phyloP scores from a whole-genome alignment of 768 basidiomycete species.

The Chalciporus sphaerocephalus region DNA sequence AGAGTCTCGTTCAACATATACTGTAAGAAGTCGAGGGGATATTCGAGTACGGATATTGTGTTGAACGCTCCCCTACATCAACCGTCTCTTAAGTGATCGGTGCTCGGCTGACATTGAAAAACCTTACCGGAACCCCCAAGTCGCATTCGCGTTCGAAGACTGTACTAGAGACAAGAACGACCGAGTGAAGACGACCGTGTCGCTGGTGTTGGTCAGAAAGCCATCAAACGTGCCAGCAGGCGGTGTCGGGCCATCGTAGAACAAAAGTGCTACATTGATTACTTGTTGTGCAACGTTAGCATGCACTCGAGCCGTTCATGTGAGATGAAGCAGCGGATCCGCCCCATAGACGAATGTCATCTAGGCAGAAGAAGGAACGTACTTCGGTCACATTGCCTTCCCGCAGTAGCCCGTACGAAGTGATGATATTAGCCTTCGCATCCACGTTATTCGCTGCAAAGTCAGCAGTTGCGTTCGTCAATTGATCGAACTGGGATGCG shows the following conservation, averaged over 20 bases:
- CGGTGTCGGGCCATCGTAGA: conserved; percentile 49
- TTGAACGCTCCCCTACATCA: conserved; percentile 21
- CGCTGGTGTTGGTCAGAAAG: conserved; percentile 24
- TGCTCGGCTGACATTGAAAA: not conserved
- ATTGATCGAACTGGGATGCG: conserved; percentile 11
- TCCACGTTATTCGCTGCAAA: conserved; percentile 21
- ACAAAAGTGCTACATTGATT: conserved; percentile 37
- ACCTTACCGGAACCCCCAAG: conserved; percentile 23
- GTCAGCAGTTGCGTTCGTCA: conserved; percentile 23
- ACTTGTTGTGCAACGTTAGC: conserved; percentile 9
- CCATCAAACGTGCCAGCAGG: conserved; percentile 25
- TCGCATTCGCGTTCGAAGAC: conserved; percentile 15
- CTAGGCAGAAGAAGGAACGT: conserved; percentile 7
- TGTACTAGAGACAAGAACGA: conserved; percentile 26
- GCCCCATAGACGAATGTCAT: not conserved
- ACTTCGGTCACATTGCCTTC: conserved; percentile 36
- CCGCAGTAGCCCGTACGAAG: conserved; percentile 33
- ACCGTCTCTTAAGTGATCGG: not conserved
- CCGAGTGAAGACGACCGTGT: conserved; percentile 15
- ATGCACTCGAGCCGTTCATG: not conserved
- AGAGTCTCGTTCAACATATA: conserved; percentile 14
- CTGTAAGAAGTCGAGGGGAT: conserved; percentile 18
- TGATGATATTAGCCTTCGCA: conserved; percentile 36
- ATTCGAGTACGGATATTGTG: conserved; percentile 22
- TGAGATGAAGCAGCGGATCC: not conserved